Conservation (phyloP, 208 protist species). For the Leishmania tarentolae region DNA sequence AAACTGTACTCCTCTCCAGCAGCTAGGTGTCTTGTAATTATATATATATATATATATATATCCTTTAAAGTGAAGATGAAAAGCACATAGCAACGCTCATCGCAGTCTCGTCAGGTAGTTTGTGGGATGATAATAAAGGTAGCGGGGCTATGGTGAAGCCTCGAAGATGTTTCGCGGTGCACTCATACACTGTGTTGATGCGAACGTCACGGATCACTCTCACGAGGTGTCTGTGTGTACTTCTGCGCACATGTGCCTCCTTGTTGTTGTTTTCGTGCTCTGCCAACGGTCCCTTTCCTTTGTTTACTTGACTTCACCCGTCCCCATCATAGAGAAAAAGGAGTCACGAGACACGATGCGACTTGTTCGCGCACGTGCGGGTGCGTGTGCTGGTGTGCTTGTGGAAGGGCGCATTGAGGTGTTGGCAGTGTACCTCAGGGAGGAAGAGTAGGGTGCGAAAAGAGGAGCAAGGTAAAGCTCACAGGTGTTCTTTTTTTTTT, state of each 20-base stretch:
- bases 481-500: neutral
- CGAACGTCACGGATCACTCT: neutral
- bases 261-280: neutral
- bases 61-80: neutral
- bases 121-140: neutral
- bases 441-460: neutral
- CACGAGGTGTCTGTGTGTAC: neutral
- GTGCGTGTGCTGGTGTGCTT: neutral
- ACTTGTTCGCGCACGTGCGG: neutral
- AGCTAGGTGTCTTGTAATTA: neutral
- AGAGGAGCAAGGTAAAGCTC: neutral
- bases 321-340: constrained; percentile 5
- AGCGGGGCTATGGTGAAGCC: neutral
- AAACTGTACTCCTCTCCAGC: neutral
- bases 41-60: too few relatives aligned
- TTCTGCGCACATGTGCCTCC: constrained; percentile 11
- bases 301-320: neutral
- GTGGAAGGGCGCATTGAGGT: neutral
- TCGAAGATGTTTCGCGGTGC: neutral
- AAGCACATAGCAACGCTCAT: neutral
- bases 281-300: neutral
- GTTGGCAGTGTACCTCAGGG: neutral
- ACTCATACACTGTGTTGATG: neutral
- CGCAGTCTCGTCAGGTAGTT: neutral
- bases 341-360: neutral